Evolutionary conservation across 75 land plant genomes (phyloP).

Genomic region (Selaginella moellendorffii): DNA sequence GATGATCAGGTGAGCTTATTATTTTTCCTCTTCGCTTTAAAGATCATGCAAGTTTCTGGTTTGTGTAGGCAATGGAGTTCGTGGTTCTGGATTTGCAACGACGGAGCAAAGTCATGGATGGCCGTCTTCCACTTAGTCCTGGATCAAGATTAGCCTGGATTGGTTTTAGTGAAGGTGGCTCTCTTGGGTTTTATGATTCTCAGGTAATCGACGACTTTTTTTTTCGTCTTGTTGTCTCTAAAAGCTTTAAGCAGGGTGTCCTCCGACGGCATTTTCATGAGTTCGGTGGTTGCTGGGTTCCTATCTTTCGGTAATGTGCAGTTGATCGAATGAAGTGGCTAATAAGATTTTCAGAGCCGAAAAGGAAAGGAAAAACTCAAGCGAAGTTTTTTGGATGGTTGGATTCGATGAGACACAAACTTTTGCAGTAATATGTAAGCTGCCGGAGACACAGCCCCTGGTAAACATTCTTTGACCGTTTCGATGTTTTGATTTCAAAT

Average conservation of each 20-base stretch:
- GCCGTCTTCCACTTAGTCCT: conserved; percentile 70
- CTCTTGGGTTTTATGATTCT: conserved; percentile 73
- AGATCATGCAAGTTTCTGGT: too few species aligned
- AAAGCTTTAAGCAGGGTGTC: conserved; percentile 51
- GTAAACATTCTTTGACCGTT: too few species aligned
- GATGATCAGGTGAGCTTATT: conserved; percentile 86
- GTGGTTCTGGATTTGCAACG: conserved; percentile 40
- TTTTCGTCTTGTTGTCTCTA: too few species aligned
- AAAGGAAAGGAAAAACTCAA: conserved; percentile 46
- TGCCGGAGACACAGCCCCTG: conserved; percentile 58
- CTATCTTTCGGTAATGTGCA: conserved; percentile 60
- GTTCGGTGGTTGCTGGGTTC: conserved; percentile 81
- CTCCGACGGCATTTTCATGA: conserved; percentile 51
- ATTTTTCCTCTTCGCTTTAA: too few species aligned
- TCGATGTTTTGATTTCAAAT: too few species aligned
- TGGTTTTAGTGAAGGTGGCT: conserved; percentile 89
- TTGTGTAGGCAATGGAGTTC: conserved; percentile 48
- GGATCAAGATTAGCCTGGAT: conserved; percentile 72
- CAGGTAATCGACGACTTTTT: too few species aligned
- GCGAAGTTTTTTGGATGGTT: conserved; percentile 74
- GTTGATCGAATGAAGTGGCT: not conserved
- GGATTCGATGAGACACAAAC: conserved; percentile 60
- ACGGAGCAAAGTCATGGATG: conserved; percentile 30
- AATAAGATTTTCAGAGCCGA: conserved; percentile 34
- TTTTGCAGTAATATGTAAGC: conserved; percentile 73